phyloP scores from a whole-genome alignment of 1,284 basidiomycete species.

The Schizopora paradoxa region DNA sequence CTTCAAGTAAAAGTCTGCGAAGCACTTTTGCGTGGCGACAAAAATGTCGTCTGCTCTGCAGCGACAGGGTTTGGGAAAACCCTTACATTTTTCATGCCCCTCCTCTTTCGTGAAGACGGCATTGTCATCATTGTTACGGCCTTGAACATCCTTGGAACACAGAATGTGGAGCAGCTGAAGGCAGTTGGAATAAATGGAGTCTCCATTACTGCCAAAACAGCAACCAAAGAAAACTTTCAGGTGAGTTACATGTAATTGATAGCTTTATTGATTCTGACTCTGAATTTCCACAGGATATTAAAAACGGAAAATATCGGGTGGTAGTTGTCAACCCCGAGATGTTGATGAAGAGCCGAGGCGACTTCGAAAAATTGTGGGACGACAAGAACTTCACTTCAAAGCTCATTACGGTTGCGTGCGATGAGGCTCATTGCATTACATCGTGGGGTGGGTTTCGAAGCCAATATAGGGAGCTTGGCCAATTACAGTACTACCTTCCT shows the following conservation, averaged over 20 bases:
- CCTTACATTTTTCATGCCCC: not conserved
- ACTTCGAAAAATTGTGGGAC: conserved; percentile 26
- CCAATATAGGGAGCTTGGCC: conserved; percentile 27
- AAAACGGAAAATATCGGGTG: conserved; percentile 24
- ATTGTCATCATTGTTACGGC: not conserved
- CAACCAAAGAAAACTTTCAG: not conserved
- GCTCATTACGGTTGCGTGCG: conserved; percentile 29
- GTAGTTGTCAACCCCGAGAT: conserved; percentile 31
- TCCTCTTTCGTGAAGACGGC: not conserved
- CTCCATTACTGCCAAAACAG: not conserved
- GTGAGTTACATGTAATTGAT: not conserved
- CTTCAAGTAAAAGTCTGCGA: not conserved
- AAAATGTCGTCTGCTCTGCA: not conserved
- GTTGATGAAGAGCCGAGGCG: conserved; percentile 22
- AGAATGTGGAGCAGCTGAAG: not conserved
- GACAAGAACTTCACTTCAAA: conserved; percentile 22
- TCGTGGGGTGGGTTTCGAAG: conserved; percentile 31
- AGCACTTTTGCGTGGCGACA: not conserved
- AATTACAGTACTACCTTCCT: conserved; percentile 26
- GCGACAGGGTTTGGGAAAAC: not conserved
- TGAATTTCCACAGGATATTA: conserved; percentile 25
- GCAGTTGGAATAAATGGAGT: not conserved
- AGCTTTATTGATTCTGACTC: not conserved
- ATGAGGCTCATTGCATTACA: conserved; percentile 35
- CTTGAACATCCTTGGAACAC: not conserved